Percentiles rank a stretch among this genome's conserved stretches.
Conservation (phyloP, 2,329 filamentous ascomycete species). For the Alternaria infectoria region DNA sequence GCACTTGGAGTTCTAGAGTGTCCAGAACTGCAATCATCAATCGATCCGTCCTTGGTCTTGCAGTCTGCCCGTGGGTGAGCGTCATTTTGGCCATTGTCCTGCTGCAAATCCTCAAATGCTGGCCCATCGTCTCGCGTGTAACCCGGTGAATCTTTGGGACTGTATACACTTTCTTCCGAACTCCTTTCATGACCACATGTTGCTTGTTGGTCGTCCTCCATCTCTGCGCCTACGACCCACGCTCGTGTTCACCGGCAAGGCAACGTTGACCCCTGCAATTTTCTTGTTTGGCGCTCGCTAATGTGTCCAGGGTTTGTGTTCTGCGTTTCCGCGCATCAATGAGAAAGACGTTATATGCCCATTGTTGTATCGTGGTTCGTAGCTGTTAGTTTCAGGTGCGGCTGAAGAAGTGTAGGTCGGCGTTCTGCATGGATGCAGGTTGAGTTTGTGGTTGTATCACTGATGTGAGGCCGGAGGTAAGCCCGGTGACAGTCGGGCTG, state of each 20-base stretch:
- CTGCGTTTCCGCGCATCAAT: not conserved
- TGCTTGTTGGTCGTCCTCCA: not conserved
- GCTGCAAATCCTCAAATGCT: not conserved
- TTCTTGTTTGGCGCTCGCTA: not conserved
- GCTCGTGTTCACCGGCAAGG: not conserved
- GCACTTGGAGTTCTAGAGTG: not conserved
- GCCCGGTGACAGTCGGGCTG: not conserved
- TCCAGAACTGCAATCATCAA: not conserved
- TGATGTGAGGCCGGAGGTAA: not conserved
- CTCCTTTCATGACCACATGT: not conserved
- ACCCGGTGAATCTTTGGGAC: not conserved
- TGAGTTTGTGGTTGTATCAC: not conserved
- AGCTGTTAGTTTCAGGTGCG: not conserved
- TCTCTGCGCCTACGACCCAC: not conserved
- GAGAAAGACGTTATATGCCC: not conserved
- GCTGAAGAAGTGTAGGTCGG: not conserved
- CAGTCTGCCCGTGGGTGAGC: not conserved
- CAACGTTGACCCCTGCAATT: not conserved
- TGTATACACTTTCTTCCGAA: not conserved
- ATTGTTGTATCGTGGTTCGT: not conserved
- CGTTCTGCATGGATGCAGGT: not conserved
- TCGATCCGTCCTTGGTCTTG: not conserved
- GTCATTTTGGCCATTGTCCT: not conserved
- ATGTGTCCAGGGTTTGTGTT: not conserved
- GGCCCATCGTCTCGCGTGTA: not conserved